Percentiles rank a stretch among this genome's conserved stretches.
These are phyloP conservation scores for Colletotrichum cereale DNA, from an alignment of 2,329 filamentous ascomycete genomes.

Conservation along the genomic window DNA sequence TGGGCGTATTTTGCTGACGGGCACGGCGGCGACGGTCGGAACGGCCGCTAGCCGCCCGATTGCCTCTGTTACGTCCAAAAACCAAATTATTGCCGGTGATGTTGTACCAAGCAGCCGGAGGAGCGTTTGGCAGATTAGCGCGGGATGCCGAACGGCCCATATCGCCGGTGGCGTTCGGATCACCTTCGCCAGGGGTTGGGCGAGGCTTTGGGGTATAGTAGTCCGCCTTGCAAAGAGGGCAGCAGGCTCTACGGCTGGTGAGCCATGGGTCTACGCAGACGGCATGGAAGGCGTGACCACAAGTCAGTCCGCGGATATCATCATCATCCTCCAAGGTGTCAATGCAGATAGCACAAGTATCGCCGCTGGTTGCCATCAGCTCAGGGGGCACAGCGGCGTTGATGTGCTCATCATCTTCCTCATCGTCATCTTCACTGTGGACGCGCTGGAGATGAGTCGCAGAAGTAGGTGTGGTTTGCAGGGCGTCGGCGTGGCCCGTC, in stretches of 20 bases:
- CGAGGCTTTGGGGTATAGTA: constrained; percentile 96
- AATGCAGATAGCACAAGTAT: constrained; percentile 96
- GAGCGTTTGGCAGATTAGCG: constrained; percentile 61
- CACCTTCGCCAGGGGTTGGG: constrained; percentile 61
- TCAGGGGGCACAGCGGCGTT: constrained; percentile 86
- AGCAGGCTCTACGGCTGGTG: constrained; percentile 93
- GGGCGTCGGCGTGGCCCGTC: background rate
- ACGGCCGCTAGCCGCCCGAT: constrained; percentile 25
- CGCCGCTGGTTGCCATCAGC: constrained; percentile 83
- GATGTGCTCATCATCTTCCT: constrained; percentile 84
- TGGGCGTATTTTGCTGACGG: constrained; percentile 24
- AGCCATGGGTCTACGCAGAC: constrained; percentile 97
- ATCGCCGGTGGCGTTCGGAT: constrained; percentile 47
- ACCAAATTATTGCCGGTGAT: constrained; percentile 45
- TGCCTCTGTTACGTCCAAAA: constrained; percentile 36
- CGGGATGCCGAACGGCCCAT: constrained; percentile 56
- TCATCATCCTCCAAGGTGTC: constrained; percentile 95
- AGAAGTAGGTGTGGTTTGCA: constrained; percentile 36
- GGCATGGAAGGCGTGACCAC: constrained; percentile 98
- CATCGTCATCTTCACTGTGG: constrained; percentile 67
- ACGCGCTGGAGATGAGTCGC: constrained; percentile 53
- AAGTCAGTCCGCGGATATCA: constrained; percentile 92
- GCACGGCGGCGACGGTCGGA: constrained; percentile 29
- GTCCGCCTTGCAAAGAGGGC: constrained; percentile 96
- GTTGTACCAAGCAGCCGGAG: constrained; percentile 55